Conservation (phyloP, 768 basidiomycete genomes). For the Termitomyces sp. region DNA sequence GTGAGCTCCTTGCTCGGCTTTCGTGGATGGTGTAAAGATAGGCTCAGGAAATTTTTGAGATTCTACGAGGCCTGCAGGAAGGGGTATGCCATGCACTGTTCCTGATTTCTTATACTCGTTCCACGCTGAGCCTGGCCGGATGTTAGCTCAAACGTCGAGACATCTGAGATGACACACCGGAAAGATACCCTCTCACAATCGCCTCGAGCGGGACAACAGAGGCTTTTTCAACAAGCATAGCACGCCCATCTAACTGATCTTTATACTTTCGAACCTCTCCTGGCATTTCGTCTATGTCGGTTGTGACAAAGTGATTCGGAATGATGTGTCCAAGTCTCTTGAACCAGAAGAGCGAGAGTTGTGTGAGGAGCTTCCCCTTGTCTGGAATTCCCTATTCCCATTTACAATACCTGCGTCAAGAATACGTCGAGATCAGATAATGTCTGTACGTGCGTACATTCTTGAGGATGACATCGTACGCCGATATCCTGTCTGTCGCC, state of each 20-base stretch:
- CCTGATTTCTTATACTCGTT: slow-evolving; percentile 83
- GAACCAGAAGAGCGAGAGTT: slow-evolving; percentile 96
- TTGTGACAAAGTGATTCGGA: slow-evolving; percentile 87
- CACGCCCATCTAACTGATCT: slow-evolving; percentile 74
- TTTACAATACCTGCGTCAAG: slow-evolving; percentile 8
- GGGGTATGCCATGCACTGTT: slow-evolving; percentile 82
- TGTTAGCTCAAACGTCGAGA: not conserved
- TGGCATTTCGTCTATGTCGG: slow-evolving; percentile 79
- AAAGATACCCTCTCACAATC: slow-evolving; percentile 94
- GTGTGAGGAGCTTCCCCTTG: slow-evolving; percentile 87
- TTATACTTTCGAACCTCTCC: slow-evolving; percentile 68
- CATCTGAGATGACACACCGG: slow-evolving; percentile 73
- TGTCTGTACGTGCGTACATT: slow-evolving; percentile 58
- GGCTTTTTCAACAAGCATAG: slow-evolving; percentile 91
- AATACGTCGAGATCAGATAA: not conserved
- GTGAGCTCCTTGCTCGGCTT: slow-evolving; percentile 90
- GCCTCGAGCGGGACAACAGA: slow-evolving; percentile 89
- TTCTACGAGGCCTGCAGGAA: slow-evolving; percentile 79
- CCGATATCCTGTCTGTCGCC: slow-evolving; percentile 93
- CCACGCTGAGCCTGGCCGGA: slow-evolving; percentile 84
- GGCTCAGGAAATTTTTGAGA: slow-evolving; percentile 78
- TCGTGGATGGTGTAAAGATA: slow-evolving; percentile 95
- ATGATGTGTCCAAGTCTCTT: slow-evolving; percentile 72
- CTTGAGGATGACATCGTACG: slow-evolving; percentile 92
- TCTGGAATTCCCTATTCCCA: slow-evolving; percentile 82